Percentiles rank a stretch among this genome's conserved stretches.
Evolutionary conservation across 495 filamentous ascomycete species (phyloP).

Genomic region (Penicillium macrosclerotiorum): DNA sequence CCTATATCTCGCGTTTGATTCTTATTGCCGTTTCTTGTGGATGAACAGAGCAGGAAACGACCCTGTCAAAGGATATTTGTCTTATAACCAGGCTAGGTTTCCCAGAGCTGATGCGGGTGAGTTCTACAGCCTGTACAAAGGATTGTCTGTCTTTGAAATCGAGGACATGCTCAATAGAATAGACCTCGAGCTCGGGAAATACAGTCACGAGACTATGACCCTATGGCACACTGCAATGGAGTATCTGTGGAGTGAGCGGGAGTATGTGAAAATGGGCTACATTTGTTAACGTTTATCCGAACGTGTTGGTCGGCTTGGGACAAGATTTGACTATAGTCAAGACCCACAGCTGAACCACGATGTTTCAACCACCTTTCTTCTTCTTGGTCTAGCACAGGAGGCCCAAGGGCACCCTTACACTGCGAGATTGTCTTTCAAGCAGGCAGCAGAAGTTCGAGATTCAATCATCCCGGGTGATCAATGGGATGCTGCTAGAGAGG

Average conservation of each 20-base stretch:
- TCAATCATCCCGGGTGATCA: background rate
- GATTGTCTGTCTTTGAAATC: background rate
- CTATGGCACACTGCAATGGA: conserved; percentile 6
- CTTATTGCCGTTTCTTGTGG: conserved; percentile 6
- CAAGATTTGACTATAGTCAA: background rate
- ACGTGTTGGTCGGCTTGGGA: background rate
- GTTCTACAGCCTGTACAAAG: conserved; percentile 5
- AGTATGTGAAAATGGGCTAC: conserved; percentile 2
- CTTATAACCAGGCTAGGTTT: conserved; percentile 10
- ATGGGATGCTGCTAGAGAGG: background rate
- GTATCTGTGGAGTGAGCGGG: background rate
- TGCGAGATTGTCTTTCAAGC: background rate
- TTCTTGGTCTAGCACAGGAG: background rate
- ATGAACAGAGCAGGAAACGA: background rate
- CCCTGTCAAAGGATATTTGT: background rate
- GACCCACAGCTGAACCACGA: background rate
- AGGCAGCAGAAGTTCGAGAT: background rate
- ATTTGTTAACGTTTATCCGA: background rate
- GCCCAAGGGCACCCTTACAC: background rate
- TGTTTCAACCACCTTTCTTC: background rate
- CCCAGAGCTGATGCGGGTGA: conserved; percentile 4
- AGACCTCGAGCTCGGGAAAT: conserved; percentile 1
- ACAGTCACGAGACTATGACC: conserved; percentile 5
- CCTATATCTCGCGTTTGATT: conserved; percentile 6
- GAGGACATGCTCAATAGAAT: background rate